Evolutionary conservation across 108 stramenopile species (phyloP).

Genomic region (Pseudonitzschia pungens): DNA sequence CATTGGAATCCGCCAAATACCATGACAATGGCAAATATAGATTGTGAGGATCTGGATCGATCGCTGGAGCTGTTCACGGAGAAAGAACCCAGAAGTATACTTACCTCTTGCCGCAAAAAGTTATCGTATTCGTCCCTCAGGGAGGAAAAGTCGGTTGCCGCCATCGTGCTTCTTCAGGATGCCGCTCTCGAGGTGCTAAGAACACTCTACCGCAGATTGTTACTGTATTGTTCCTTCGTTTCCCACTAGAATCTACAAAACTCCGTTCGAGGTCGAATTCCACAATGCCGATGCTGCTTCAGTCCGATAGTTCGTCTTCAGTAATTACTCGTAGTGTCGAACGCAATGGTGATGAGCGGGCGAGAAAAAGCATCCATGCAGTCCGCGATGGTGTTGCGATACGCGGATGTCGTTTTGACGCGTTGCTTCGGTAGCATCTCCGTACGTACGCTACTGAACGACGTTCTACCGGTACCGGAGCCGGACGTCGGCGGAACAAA

Average conservation of each 20-base stretch:
- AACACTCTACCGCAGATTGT: neutral
- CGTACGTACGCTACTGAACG: too few species aligned
- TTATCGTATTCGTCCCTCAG: constrained; percentile 34
- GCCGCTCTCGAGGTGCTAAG: neutral
- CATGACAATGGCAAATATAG: neutral
- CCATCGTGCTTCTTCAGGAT: constrained; percentile 10
- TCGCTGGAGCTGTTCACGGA: neutral
- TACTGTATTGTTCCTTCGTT: neutral
- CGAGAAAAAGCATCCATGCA: too few species aligned
- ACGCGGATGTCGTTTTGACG: too few species aligned
- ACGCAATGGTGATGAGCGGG: too few species aligned
- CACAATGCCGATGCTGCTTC: neutral
- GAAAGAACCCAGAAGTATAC: neutral
- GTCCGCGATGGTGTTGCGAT: too few species aligned
- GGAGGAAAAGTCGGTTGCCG: constrained; percentile 21
- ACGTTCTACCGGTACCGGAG: neutral
- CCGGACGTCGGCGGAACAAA: neutral
- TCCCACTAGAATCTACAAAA: too few species aligned
- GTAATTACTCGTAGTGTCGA: neutral
- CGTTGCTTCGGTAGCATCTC: too few species aligned
- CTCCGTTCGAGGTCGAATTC: too few species aligned
- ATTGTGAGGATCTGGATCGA: neutral
- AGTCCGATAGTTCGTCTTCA: neutral
- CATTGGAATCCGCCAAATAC: neutral
- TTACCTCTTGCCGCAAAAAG: constrained; percentile 39